Percentiles rank a stretch among this genome's conserved stretches.
These are phyloP conservation scores for Tympanopsis confertula DNA, from an alignment of 2,329 filamentous ascomycete genomes.

Conservation along the genomic window DNA sequence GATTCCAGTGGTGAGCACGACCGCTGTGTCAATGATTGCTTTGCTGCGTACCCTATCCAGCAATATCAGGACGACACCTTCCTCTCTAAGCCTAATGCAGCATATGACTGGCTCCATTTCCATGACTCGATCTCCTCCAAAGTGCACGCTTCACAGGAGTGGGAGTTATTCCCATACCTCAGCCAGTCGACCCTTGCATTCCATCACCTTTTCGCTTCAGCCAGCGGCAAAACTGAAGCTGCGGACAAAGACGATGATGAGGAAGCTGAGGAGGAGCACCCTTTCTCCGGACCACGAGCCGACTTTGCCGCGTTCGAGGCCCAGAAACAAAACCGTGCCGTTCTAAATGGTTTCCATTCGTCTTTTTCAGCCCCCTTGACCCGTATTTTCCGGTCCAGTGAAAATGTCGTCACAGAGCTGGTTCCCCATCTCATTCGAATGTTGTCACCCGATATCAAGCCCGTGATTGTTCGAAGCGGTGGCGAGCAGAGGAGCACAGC, in stretches of 20 bases:
- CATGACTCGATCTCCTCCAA: constrained; percentile 48
- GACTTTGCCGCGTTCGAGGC: constrained; percentile 49
- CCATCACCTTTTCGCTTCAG: constrained; percentile 48
- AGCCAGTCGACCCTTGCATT: constrained; percentile 51
- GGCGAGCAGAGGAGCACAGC: constrained; percentile 21
- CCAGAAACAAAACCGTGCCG: constrained; percentile 41
- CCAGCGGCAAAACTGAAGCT: background rate
- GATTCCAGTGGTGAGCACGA: constrained; percentile 52
- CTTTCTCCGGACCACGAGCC: constrained; percentile 47
- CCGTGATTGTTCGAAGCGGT: constrained; percentile 36
- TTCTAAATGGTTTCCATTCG: constrained; percentile 42
- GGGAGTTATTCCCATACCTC: constrained; percentile 55
- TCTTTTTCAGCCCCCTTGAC: constrained; percentile 16
- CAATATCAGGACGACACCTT: constrained; percentile 55
- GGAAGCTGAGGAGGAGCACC: constrained; percentile 30
- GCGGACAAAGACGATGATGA: constrained; percentile 8
- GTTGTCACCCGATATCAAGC: constrained; percentile 51
- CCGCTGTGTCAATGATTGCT: constrained; percentile 50
- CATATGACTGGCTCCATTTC: constrained; percentile 59
- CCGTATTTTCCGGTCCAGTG: constrained; percentile 9
- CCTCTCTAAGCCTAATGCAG: constrained; percentile 49
- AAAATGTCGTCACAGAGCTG: constrained; percentile 48
- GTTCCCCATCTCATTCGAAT: constrained; percentile 52
- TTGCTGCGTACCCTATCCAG: constrained; percentile 46
- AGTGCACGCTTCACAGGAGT: constrained; percentile 49